phyloP scores from a whole-genome alignment of 2,329 filamentous ascomycete species.

The Colletotrichum horii region DNA sequence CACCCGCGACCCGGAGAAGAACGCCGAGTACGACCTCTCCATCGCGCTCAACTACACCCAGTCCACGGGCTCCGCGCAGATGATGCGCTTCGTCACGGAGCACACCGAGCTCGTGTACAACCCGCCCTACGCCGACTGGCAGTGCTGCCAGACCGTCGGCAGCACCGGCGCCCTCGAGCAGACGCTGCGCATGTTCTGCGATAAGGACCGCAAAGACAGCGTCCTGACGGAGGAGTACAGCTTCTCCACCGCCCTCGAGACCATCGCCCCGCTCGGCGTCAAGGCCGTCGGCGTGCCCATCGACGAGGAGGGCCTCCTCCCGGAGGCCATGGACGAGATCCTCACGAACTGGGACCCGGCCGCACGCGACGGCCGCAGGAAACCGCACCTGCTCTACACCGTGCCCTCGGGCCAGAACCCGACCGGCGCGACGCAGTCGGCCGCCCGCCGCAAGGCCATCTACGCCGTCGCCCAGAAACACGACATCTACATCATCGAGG shows the following conservation, averaged over 20 bases:
- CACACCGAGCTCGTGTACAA: conserved; percentile 91
- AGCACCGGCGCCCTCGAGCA: conserved; percentile 88
- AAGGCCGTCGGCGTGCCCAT: conserved; percentile 55
- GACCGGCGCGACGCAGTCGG: conserved; percentile 81
- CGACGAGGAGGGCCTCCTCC: conserved; percentile 59
- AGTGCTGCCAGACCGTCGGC: conserved; percentile 80
- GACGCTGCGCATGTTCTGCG: conserved; percentile 80
- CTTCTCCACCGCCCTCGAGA: conserved; percentile 76
- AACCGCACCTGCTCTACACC: conserved; percentile 63
- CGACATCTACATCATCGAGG: conserved; percentile 86
- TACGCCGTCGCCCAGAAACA: conserved; percentile 84
- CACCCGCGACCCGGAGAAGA: conserved; percentile 52
- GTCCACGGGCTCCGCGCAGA: conserved; percentile 81
- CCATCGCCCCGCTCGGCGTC: conserved; percentile 58
- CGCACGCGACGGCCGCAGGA: conserved; percentile 48
- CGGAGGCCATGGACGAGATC: conserved; percentile 56
- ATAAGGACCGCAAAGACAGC: conserved; percentile 71
- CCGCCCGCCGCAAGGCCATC: conserved; percentile 70
- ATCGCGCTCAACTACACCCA: conserved; percentile 95
- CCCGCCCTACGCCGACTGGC: conserved; percentile 91
- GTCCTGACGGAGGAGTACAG: conserved; percentile 91
- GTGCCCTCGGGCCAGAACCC: conserved; percentile 86
- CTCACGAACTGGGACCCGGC: conserved; percentile 54
- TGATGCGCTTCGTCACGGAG: conserved; percentile 90
- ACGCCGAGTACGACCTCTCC: conserved; percentile 71